Evolutionary conservation across 1,284 basidiomycete species (phyloP).

Genomic region (Anthracocystis walkeri): DNA sequence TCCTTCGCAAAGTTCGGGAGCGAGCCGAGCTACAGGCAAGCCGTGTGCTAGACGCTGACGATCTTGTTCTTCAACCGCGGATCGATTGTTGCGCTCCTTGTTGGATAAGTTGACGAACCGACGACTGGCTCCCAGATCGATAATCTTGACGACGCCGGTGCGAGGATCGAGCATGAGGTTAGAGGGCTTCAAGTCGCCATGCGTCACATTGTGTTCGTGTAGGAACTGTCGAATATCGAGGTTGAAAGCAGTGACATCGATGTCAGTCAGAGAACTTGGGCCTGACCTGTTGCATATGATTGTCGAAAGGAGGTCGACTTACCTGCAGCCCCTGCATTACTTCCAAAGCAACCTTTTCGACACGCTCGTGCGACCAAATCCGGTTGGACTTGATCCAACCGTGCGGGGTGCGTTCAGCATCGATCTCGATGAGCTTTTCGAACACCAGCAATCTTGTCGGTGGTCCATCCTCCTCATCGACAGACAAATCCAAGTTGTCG

Average conservation of each 20-base stretch:
- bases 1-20: constrained; percentile 49
- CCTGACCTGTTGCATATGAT: too few species aligned
- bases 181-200: constrained; percentile 62
- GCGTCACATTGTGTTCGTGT: constrained; percentile 57
- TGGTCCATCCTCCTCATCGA: constrained; percentile 46
- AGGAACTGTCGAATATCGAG: constrained; percentile 27
- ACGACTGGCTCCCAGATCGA: constrained; percentile 58
- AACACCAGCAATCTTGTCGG: constrained; percentile 55
- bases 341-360: constrained; percentile 54
- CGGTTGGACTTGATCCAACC: constrained; percentile 49
- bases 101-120: constrained; percentile 57
- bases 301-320: background rate
- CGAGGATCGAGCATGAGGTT: constrained; percentile 61
- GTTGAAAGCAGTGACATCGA: background rate
- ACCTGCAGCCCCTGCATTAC: constrained; percentile 53
- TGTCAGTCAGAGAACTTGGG: background rate
- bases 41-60: constrained; percentile 11
- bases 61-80: constrained; percentile 58
- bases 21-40: constrained; percentile 13
- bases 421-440: constrained; percentile 59
- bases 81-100: constrained; percentile 46
- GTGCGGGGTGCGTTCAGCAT: constrained; percentile 38
- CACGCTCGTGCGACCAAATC: constrained; percentile 47
- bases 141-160: constrained; percentile 57
- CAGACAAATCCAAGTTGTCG: constrained; percentile 5